phyloP scores from a whole-genome alignment of 345 rosid genomes.

The Arabidopsis thaliana region DNA sequence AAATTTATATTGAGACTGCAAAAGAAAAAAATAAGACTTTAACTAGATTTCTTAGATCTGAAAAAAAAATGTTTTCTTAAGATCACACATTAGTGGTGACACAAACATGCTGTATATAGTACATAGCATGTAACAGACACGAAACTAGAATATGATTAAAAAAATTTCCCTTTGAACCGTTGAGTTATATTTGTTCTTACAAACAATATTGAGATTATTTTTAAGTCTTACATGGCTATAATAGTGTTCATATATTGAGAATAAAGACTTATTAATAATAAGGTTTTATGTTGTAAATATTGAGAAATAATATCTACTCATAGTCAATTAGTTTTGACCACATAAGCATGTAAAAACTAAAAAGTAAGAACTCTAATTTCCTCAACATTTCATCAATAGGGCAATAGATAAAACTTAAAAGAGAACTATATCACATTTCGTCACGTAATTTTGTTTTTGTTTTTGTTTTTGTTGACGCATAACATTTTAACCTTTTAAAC shows the following conservation, averaged over 20 bases:
- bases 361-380: too few species aligned
- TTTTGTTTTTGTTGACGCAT: background rate
- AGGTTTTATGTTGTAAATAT: background rate
- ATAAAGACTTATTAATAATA: background rate
- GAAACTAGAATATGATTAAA: background rate
- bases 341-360: too few species aligned
- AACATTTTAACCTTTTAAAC: background rate
- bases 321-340: too few species aligned
- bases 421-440: too few species aligned
- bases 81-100: constrained; percentile 11
- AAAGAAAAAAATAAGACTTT: background rate
- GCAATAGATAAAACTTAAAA: too few species aligned
- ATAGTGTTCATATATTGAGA: background rate
- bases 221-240: background rate
- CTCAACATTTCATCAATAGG: too few species aligned
- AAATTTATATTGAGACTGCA: background rate
- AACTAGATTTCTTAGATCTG: background rate
- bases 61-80: background rate
- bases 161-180: background rate
- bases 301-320: too few species aligned
- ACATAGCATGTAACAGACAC: constrained; percentile 1
- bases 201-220: too few species aligned
- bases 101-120: background rate
- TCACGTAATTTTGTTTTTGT: too few species aligned
- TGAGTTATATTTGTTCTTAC: background rate